These are phyloP conservation scores for Trichomonascaceae sp. DNA, from an alignment of 1,139 yeast genomes.

Conservation along the genomic window DNA sequence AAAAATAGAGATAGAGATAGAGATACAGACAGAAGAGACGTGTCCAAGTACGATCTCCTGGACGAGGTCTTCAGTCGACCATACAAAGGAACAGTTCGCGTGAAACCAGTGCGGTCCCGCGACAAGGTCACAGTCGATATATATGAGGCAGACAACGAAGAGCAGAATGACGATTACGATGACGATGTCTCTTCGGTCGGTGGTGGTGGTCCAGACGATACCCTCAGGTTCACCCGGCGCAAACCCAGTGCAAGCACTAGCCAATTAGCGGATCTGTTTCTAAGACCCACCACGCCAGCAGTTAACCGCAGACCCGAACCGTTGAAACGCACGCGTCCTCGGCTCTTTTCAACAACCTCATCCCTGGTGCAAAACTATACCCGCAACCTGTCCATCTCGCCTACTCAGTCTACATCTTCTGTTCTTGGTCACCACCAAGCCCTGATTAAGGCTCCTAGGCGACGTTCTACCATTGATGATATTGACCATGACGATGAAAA, in stretches of 20 bases:
- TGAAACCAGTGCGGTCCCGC: conserved; percentile 2
- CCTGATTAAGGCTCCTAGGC: conserved; percentile 3
- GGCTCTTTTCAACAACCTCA: conserved; percentile 11
- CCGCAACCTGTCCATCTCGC: conserved; percentile 9
- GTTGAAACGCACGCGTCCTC: conserved; percentile 1
- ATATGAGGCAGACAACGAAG: conserved; percentile 1
- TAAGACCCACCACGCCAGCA: conserved; percentile 7
- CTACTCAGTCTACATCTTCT: conserved; percentile 10
- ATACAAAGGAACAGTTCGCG: conserved; percentile 17
- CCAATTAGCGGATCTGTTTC: conserved; percentile 1
- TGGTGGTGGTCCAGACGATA: conserved; percentile 2
- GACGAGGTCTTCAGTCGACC: conserved; percentile 22
- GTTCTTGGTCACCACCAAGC: conserved; percentile 2
- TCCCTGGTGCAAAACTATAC: conserved; percentile 9
- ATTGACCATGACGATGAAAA: conserved; percentile 2
- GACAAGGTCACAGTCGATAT: conserved; percentile 1
- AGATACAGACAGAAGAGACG: conserved; percentile 9
- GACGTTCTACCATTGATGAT: conserved; percentile 1
- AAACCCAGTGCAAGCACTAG: conserved; percentile 1
- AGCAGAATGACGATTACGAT: conserved; percentile 2
- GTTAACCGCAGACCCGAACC: conserved; percentile 1
- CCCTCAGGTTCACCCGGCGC: conserved; percentile 1
- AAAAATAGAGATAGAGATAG: background rate
- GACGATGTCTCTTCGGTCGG: conserved; percentile 1
- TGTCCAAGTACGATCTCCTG: conserved; percentile 18